Evolutionary conservation across 441 rosid genomes (phyloP), one percentile per base, ranked within the genome.

Genomic region (Populus hybrid): DNA sequence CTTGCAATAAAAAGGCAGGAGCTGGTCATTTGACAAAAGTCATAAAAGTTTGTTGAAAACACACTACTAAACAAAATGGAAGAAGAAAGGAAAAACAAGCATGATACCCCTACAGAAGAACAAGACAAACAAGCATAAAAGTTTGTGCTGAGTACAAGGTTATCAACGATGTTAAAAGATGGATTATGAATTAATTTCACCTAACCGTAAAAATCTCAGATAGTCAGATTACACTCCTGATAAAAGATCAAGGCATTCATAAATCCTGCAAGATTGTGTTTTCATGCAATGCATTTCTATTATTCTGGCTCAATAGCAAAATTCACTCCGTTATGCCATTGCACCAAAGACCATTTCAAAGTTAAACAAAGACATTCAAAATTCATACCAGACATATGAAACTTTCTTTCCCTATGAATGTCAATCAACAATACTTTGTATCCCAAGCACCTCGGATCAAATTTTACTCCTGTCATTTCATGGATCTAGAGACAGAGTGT

Each of bases 41-140:
- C 36, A 50, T 40, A 19, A 6, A 46, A 42, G 30, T 34, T 67
- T 2, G 16, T 5, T 5, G 11, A 66, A 19, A 73, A 66, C 24
- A 8, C 35, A 21, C 23, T 9, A 42, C n/a, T 23, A 32, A 23
- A 69, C 24, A 59, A 24, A 21, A 66, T 79, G 76, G 76, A 79
- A 32, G 26, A 72, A 12, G 42, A 68, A 32, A 24, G 59, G 1
- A 23, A 46, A 18, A 53, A 53, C 59, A 40, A 40, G 59, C 40
- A 14, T 21, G 1, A 35, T 5, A 36, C 6, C 35, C 23, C 50
- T n/a, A 28, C 28, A 4, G 34, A 38, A 59, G 34, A 32, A 19
- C 40, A 76, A 76, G 70, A 35, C 46, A 26, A 67, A 32, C 34
- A 34, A 6, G 36, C 36, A 34, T 34, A 46, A 14, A 46, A 46